Conservation (phyloP, 371 early-diverging fungal genomes). For the Lichtheimia ornata region DNA sequence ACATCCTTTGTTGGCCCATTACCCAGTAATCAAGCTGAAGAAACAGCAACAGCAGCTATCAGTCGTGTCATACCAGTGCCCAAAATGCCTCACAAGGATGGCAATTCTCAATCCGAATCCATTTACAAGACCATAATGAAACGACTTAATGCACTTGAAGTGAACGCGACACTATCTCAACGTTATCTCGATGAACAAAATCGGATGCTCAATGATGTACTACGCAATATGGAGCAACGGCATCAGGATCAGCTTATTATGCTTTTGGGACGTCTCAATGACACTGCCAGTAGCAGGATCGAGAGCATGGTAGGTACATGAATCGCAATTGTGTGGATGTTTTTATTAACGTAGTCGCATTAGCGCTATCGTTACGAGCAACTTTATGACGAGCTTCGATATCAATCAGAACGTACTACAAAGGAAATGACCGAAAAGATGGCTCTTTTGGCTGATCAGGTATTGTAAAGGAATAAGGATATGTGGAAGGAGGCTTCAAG, state of each 20-base stretch:
- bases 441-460: conserved; percentile 61
- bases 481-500: neutral
- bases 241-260: conserved; percentile 63
- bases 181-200: conserved; percentile 87
- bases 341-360: neutral
- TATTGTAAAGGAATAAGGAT: conserved; percentile 7
- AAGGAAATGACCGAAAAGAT: conserved; percentile 50
- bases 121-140: conserved; percentile 92
- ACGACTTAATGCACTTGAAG: conserved; percentile 75
- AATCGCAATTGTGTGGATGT: neutral
- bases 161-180: conserved; percentile 77
- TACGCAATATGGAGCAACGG: conserved; percentile 61
- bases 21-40: conserved; percentile 2
- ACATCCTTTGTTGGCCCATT: neutral
- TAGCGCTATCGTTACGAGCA: conserved; percentile 62
- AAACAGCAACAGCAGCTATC: conserved; percentile 17
- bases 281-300: conserved; percentile 61
- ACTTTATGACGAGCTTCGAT: conserved; percentile 57
- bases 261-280: conserved; percentile 64
- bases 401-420: conserved; percentile 47
- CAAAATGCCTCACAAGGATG: conserved; percentile 15
- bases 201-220: conserved; percentile 73
- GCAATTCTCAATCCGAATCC: conserved; percentile 56
- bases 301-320: conserved; percentile 49
- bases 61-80: conserved; percentile 2